These are phyloP conservation scores for Dipodascus albidus DNA, from an alignment of 805 yeast genomes.

Conservation along the genomic window DNA sequence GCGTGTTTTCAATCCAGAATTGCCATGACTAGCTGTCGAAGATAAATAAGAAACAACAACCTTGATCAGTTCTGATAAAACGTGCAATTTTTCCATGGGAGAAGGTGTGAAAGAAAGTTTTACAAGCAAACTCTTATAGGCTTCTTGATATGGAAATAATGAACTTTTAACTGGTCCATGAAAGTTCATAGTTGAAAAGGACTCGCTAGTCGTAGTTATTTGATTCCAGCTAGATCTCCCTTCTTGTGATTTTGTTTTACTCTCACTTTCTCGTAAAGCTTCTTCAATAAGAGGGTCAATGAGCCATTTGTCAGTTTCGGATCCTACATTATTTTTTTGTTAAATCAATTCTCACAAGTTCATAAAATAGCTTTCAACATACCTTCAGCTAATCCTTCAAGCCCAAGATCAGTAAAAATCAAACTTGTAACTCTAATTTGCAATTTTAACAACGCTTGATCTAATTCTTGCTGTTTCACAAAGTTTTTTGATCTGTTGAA, in stretches of 20 bases:
- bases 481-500: neutral
- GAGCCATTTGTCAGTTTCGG: constrained; percentile 26
- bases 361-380: neutral
- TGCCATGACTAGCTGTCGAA: neutral
- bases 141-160: constrained; percentile 14
- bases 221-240: neutral
- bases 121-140: constrained; percentile 15
- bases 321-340: constrained; percentile 8
- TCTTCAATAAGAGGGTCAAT: constrained; percentile 10
- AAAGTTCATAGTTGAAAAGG: neutral
- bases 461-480: constrained; percentile 6
- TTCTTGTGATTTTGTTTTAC: neutral
- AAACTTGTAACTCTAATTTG: constrained; percentile 18
- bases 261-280: constrained; percentile 7
- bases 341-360: no score
- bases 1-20: neutral
- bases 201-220: neutral
- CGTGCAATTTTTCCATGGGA: constrained; percentile 17
- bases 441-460: constrained; percentile 12
- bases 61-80: constrained; percentile 16
- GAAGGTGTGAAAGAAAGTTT: constrained; percentile 17
- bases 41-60: constrained; percentile 17
- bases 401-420: constrained; percentile 24
- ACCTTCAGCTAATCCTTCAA: constrained; percentile 16
- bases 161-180: neutral